phyloP scores from a whole-genome alignment of 2,329 filamentous ascomycete species.

The Decorospora gaudefroyi region DNA sequence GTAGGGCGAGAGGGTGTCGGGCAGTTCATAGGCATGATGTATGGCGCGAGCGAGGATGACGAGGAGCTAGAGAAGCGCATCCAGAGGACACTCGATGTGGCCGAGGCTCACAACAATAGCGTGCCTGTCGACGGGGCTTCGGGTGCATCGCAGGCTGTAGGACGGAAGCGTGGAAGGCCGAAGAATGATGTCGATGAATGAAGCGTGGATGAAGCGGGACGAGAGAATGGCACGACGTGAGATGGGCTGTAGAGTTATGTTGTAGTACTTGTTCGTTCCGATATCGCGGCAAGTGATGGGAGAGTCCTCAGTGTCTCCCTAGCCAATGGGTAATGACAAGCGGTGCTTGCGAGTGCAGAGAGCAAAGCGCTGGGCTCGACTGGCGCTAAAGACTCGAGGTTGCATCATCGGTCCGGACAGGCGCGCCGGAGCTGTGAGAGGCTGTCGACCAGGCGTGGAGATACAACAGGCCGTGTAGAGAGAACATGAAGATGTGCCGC shows the following conservation, averaged over 20 bases:
- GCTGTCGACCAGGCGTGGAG: slow-evolving; percentile 1
- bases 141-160: slow-evolving; percentile 13
- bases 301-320: no score
- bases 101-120: slow-evolving; percentile 21
- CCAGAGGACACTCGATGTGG: slow-evolving; percentile 41
- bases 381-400: slow-evolving; percentile 12
- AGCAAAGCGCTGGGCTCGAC: no score
- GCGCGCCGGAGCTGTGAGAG: neutral
- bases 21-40: slow-evolving; percentile 61
- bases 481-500: neutral
- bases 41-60: slow-evolving; percentile 39
- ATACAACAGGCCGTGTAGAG: no score
- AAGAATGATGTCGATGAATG: slow-evolving; percentile 15
- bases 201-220: neutral
- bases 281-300: neutral
- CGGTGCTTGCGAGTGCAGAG: no score
- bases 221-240: neutral
- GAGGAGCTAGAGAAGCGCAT: slow-evolving; percentile 43
- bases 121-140: slow-evolving; percentile 8
- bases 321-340: no score
- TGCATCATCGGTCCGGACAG: slow-evolving; percentile 12
- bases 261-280: neutral
- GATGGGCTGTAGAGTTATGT: slow-evolving; percentile 2
- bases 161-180: slow-evolving; percentile 26
- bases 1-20: slow-evolving; percentile 77